phyloP scores from a whole-genome alignment of 208 protist genomes.

The Willaertia magna region DNA sequence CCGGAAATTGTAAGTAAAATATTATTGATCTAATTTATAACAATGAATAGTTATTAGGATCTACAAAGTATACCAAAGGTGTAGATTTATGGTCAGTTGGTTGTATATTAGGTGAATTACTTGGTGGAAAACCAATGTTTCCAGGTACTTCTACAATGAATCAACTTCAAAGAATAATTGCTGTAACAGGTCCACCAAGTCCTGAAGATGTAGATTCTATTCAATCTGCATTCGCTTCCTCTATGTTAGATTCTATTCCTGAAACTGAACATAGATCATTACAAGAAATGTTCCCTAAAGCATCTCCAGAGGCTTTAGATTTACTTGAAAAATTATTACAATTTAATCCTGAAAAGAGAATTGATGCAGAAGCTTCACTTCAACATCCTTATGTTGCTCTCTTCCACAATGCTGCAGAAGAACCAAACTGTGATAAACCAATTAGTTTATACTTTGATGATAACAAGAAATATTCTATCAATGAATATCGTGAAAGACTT shows the following conservation, averaged over 20 bases:
- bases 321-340: slow-evolving; percentile 76
- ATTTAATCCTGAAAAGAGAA: slow-evolving; percentile 85
- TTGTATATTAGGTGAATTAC: slow-evolving; percentile 91
- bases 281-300: slow-evolving; percentile 68
- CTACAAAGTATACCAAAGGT: slow-evolving; percentile 80
- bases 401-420: slow-evolving; percentile 70
- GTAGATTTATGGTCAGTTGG: slow-evolving; percentile 97
- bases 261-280: slow-evolving; percentile 38
- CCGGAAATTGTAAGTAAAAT: slow-evolving; percentile 59
- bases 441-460: slow-evolving; percentile 79
- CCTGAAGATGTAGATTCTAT: slow-evolving; percentile 76
- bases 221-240: slow-evolving; percentile 77
- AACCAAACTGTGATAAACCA: slow-evolving; percentile 50
- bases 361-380: slow-evolving; percentile 75
- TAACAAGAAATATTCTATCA: slow-evolving; percentile 77
- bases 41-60: slow-evolving; percentile 66
- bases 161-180: slow-evolving; percentile 87
- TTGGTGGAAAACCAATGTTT: slow-evolving; percentile 83
- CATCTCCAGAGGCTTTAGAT: slow-evolving; percentile 74
- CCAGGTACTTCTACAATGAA: slow-evolving; percentile 86
- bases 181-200: slow-evolving; percentile 63
- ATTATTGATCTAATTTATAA: not conserved
- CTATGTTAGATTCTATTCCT: slow-evolving; percentile 59
- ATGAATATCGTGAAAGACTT: slow-evolving; percentile 74
- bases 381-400: slow-evolving; percentile 77